Base-by-base conservation (phyloP, 768 basidiomycete species). In the Clavulina sp. region DNA sequence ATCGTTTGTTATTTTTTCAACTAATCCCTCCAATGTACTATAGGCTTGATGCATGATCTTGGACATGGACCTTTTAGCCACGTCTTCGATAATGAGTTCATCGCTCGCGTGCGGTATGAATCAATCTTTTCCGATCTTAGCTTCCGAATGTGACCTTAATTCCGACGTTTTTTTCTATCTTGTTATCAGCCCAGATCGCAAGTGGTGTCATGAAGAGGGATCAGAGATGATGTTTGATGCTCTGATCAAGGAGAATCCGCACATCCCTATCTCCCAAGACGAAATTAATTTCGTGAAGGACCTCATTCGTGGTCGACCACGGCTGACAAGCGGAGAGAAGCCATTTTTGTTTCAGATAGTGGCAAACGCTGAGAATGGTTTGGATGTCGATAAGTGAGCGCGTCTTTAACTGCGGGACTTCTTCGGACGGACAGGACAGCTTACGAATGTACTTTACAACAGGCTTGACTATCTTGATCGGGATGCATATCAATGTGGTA, bases 11-110 rank as follows among this genome's bases (percentile, higher is more conserved):
- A 51, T n/a, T 46, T 7, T 18, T 46, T 21, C 32, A 30, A 29
- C 41, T 33, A 23, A 32, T 24, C 21, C 28, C 6, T 2, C 16
- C 28, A 48, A 24, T 40, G 40, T 43, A 41, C 29, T 21, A 24
- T 44, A 13, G 19, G 5, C 3, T 47, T 24, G 6, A 41, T 21
- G 16, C 48, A 30, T 19, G 24, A 53, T 31, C 5, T 41, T 48
- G 85, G 84, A 0, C 85, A 87, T 58, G 86, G 86, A 0, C 85
- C 85, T 0, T 87, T 81, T 78, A 81, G 77, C 53, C 86, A 89
- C 61, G 79, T 88, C 5, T 89, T 82, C 80, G 85, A 89, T 56
- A 65, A 67, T 4, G 59, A 68, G 49, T 86, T 84, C 62, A 84
- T 89, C 49, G 83, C 83, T 0, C 52, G 58, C 3, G 77, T 75